phyloP scores from a whole-genome alignment of 2,329 filamentous ascomycete genomes.

The Ophiostoma novo-ulmi region DNA sequence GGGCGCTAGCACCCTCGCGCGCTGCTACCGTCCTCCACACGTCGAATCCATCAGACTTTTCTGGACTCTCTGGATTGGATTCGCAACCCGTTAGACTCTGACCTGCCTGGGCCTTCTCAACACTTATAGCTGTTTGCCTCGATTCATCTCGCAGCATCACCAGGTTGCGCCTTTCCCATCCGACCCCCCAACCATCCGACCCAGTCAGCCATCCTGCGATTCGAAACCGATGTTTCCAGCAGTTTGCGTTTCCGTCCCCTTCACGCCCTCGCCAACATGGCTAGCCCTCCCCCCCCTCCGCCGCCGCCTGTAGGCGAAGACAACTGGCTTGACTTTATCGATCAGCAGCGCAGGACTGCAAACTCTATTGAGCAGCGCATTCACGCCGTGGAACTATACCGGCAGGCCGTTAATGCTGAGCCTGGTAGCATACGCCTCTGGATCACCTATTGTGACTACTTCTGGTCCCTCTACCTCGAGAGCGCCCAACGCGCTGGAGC shows the following conservation, averaged over 20 bases:
- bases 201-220: neutral
- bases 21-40: conserved; percentile 8
- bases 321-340: conserved; percentile 70
- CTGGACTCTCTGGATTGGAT: neutral
- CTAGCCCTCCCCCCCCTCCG: conserved; percentile 28
- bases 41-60: conserved; percentile 7
- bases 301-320: conserved; percentile 63
- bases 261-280: conserved; percentile 27
- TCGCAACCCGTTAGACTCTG: neutral
- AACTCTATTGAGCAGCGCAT: conserved; percentile 62
- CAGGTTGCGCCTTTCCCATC: neutral
- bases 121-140: neutral
- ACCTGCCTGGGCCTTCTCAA: neutral
- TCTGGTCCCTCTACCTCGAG: conserved; percentile 64
- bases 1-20: conserved; percentile 4
- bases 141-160: neutral
- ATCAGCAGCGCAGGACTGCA: conserved; percentile 61
- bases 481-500: conserved; percentile 51
- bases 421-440: conserved; percentile 69
- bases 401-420: conserved; percentile 64
- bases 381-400: conserved; percentile 65
- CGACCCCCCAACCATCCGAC: neutral
- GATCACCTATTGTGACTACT: conserved; percentile 73
- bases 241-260: conserved; percentile 6
- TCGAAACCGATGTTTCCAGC: conserved; percentile 25